Base-by-base conservation (phyloP, 805 yeast species). In the Suhomyces sp. region DNA sequence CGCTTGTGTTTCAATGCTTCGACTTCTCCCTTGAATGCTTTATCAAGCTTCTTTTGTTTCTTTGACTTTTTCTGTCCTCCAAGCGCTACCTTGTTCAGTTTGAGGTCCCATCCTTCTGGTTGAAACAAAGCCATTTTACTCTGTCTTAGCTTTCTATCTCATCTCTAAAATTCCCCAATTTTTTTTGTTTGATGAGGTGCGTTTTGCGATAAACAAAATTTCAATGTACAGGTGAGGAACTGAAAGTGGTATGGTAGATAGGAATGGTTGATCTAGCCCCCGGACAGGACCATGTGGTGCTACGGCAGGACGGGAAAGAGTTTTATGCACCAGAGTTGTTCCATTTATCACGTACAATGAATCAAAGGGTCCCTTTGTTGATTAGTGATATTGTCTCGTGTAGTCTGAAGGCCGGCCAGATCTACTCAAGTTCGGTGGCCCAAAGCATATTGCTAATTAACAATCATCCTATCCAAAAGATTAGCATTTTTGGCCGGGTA, bases 31-130 rank as follows among this genome's bases (percentile, higher is more conserved):
- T 41, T 50, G 41, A 50, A 47, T 58, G 63, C 55, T 56, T 60
- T 45, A 57, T 53, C 50, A 57, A 56, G 58, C 56, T 63, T 68
- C 51, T 57, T 62, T 43, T 57, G 59, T 54, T 60, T 67, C 51
- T 58, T 65, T 50, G 61, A 57, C 55, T 62, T 63, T 54, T 62
- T 64, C 59, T 67, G 68, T 2, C 76, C 75, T 25, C 79, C 83
- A 41, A 72, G 64, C 2, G 78, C 83, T 12, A 87, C 82, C 41
- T 68, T 63, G 43, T 79, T 75, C 52, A 74, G 70, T 57, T 83
- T 81, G 49, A 89, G 64, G 57, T 85, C 78, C 97, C 97, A 89
- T 15, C 96, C 96, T 48, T 84, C 89, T 19, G 87, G 91, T 64
- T 85, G 79, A 63, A 89, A 89, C 55, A 89, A 75, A 29, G 88